Evolutionary conservation across 2,329 filamentous ascomycete species (phyloP).

Genomic region (Dothideomycetidae sp.): DNA sequence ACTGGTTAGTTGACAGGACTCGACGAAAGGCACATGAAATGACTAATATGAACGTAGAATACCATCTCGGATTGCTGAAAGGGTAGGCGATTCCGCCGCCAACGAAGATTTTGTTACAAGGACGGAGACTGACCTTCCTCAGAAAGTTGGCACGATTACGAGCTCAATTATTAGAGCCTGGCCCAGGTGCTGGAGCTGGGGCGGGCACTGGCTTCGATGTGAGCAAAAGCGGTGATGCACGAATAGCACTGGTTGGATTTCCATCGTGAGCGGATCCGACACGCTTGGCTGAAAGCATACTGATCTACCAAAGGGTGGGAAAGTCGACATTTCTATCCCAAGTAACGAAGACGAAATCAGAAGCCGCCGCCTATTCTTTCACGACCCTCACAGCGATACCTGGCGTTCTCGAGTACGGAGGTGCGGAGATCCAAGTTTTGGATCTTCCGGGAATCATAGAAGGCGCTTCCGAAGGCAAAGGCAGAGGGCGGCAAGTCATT

Average conservation of each 20-base stretch:
- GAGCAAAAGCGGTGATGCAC: constrained; percentile 88
- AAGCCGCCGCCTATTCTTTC: constrained; percentile 93
- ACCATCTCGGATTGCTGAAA: constrained; percentile 94
- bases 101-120: background rate
- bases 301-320: constrained; percentile 43
- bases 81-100: constrained; percentile 52
- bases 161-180: constrained; percentile 86
- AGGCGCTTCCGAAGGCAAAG: constrained; percentile 94
- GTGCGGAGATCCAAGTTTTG: constrained; percentile 96
- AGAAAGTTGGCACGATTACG: constrained; percentile 93
- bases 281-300: background rate
- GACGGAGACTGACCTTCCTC: constrained; percentile 15
- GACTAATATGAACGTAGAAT: constrained; percentile 50
- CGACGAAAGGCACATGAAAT: background rate
- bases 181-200: constrained; percentile 60
- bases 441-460: constrained; percentile 98
- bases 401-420: constrained; percentile 92
- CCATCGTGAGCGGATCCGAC: constrained; percentile 43
- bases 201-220: constrained; percentile 76
- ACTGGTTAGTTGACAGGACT: constrained; percentile 53
- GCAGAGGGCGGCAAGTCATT: constrained; percentile 94
- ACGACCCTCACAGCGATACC: constrained; percentile 95
- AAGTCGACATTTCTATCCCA: constrained; percentile 99
- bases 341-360: constrained; percentile 93
- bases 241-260: constrained; percentile 96